Conservation (phyloP, 768 basidiomycete genomes). For the Lactarius evosmus region DNA sequence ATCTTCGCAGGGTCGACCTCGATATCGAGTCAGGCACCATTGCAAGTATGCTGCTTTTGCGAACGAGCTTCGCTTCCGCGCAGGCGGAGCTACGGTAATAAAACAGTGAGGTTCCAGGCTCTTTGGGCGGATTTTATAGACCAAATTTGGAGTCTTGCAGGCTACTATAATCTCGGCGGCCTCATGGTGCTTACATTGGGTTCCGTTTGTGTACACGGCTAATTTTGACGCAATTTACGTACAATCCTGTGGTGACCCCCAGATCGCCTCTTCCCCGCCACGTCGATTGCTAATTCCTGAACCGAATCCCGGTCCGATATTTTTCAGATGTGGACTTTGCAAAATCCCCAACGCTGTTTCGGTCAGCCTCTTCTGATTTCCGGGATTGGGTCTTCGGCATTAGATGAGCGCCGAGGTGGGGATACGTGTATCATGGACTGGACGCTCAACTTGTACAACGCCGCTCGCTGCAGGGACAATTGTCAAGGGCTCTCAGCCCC, state of each 20-base stretch:
- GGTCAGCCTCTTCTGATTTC: slow-evolving; percentile 38
- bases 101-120: slow-evolving; percentile 35
- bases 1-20: slow-evolving; percentile 35
- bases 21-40: slow-evolving; percentile 38
- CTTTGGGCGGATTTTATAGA: slow-evolving; percentile 1
- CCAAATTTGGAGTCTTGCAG: slow-evolving; percentile 21
- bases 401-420: slow-evolving; percentile 30
- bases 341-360: slow-evolving; percentile 50
- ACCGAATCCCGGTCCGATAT: not conserved
- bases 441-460: not conserved
- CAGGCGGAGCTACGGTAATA: slow-evolving; percentile 34
- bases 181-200: slow-evolving; percentile 41
- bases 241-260: slow-evolving; percentile 45
- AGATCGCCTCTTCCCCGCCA: not conserved
- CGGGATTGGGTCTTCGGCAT: slow-evolving; percentile 48
- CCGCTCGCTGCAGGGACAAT: slow-evolving; percentile 38
- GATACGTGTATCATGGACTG: not conserved
- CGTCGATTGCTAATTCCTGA: slow-evolving; percentile 11
- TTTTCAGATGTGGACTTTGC: slow-evolving; percentile 43
- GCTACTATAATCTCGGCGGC: slow-evolving; percentile 39
- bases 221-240: slow-evolving; percentile 42
- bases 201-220: slow-evolving; percentile 36
- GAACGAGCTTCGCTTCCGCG: slow-evolving; percentile 36
- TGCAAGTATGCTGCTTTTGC: slow-evolving; percentile 38
- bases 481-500: slow-evolving; percentile 42